phyloP scores from a whole-genome alignment of 495 filamentous ascomycete genomes.

The Aspergillus affinis region DNA sequence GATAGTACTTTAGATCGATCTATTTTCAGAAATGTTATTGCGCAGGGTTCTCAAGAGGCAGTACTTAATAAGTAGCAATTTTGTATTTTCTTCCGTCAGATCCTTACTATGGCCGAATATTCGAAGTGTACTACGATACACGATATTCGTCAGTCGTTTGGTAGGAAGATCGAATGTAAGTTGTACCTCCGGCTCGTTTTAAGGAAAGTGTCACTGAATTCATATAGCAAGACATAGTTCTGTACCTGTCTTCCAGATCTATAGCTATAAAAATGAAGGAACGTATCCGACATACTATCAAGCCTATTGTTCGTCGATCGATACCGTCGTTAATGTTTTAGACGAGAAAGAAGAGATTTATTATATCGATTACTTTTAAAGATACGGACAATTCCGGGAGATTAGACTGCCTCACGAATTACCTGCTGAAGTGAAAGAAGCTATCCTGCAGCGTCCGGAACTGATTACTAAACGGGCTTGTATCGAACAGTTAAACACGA shows the following conservation, averaged over 20 bases:
- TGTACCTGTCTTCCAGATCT: slow-evolving; percentile 22
- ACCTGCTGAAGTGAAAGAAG: slow-evolving; percentile 20
- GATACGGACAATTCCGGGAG: slow-evolving; percentile 22
- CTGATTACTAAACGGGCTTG: slow-evolving; percentile 11
- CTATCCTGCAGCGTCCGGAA: slow-evolving; percentile 16
- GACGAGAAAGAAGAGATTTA: slow-evolving; percentile 17
- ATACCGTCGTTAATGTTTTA: slow-evolving; percentile 22
- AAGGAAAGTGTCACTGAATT: slow-evolving; percentile 13
- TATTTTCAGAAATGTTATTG: not conserved
- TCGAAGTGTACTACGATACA: not conserved
- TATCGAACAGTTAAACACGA: slow-evolving; percentile 10
- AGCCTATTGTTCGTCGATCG: slow-evolving; percentile 21
- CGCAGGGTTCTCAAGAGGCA: not conserved
- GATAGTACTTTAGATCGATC: not conserved
- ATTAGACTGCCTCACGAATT: slow-evolving; percentile 17
- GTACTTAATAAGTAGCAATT: not conserved
- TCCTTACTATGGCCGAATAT: not conserved
- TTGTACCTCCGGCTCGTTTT: slow-evolving; percentile 10
- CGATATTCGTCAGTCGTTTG: not conserved
- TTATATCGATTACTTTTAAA: slow-evolving; percentile 26
- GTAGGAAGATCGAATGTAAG: slow-evolving; percentile 18
- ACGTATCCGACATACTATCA: slow-evolving; percentile 23
- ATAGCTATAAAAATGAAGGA: slow-evolving; percentile 14
- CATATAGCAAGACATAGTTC: slow-evolving; percentile 23
- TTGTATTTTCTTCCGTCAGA: not conserved